These are phyloP conservation scores for Saccharomycopsis olivae DNA, from an alignment of 805 yeast genomes.

Conservation along the genomic window DNA sequence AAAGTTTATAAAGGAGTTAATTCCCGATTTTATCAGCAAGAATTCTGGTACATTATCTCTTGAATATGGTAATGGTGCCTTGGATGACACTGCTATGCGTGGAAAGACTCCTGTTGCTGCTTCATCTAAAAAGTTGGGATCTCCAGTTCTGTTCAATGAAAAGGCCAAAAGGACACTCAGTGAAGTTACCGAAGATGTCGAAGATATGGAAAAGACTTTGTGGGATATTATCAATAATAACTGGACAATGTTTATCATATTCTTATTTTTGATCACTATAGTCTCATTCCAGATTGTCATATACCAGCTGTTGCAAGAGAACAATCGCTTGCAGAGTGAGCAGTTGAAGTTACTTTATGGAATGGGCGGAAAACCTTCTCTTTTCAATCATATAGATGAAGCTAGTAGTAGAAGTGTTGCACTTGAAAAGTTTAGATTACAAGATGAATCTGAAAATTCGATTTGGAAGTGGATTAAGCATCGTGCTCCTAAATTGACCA, in stretches of 20 bases:
- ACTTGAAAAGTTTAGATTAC: background rate
- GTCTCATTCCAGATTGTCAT: constrained; percentile 4
- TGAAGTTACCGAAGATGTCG: constrained; percentile 8
- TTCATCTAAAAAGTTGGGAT: constrained; percentile 5
- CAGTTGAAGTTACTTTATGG: constrained; percentile 1
- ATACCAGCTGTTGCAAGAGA: constrained; percentile 3
- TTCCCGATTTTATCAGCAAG: background rate
- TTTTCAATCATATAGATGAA: background rate
- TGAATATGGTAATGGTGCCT: background rate
- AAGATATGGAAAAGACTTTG: constrained; percentile 15
- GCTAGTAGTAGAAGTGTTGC: background rate
- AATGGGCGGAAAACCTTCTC: background rate
- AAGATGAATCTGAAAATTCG: background rate
- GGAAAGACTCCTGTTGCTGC: background rate
- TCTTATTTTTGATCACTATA: background rate
- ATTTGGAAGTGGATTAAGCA: constrained; percentile 11
- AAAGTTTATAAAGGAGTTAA: constrained; percentile 25
- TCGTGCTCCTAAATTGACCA: background rate
- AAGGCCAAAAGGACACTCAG: background rate
- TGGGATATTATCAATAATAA: constrained; percentile 14
- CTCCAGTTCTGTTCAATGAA: constrained; percentile 11
- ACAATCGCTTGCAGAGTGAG: constrained; percentile 1
- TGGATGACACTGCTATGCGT: background rate
- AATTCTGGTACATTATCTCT: background rate
- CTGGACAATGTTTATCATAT: constrained; percentile 4